Percentiles rank a stretch among this genome's conserved stretches.
phyloP scores from a whole-genome alignment of 371 early-diverging fungal species.

The Zychaea mexicana region DNA sequence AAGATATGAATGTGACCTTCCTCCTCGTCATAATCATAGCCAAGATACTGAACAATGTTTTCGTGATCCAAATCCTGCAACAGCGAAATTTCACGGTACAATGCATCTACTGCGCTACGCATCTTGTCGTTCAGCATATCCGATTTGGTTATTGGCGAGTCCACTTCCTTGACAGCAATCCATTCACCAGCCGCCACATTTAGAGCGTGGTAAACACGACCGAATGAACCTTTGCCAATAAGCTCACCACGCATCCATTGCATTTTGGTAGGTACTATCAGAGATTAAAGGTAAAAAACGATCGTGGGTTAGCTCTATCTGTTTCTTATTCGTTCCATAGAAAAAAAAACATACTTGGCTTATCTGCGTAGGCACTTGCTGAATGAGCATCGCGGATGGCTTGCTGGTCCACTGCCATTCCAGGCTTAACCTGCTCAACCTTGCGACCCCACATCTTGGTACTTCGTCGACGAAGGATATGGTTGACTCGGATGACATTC shows the following conservation, averaged over 20 bases:
- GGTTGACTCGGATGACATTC: conserved; percentile 37
- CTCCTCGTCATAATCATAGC: conserved; percentile 65
- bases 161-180: conserved; percentile 98
- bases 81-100: conserved; percentile 46
- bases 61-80: conserved; percentile 80
- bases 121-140: conserved; percentile 42
- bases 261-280: conserved; percentile 37
- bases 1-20: conserved; percentile 81
- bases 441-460: conserved; percentile 71
- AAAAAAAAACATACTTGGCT: conserved; percentile 27
- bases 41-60: conserved; percentile 87
- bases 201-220: conserved; percentile 92
- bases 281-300: not conserved
- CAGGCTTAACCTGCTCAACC: conserved; percentile 61
- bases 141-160: conserved; percentile 68
- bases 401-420: conserved; percentile 26
- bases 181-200: conserved; percentile 84
- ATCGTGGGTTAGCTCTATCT: no score
- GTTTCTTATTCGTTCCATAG: no score
- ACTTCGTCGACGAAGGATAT: conserved; percentile 51
- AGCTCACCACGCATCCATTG: conserved; percentile 88
- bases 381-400: conserved; percentile 11
- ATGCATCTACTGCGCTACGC: conserved; percentile 36
- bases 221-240: conserved; percentile 98
- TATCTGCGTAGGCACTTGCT: conserved; percentile 17